Base-by-base conservation (phyloP, 2,329 filamentous ascomycete species). In the Thielaviopsis musarum region DNA sequence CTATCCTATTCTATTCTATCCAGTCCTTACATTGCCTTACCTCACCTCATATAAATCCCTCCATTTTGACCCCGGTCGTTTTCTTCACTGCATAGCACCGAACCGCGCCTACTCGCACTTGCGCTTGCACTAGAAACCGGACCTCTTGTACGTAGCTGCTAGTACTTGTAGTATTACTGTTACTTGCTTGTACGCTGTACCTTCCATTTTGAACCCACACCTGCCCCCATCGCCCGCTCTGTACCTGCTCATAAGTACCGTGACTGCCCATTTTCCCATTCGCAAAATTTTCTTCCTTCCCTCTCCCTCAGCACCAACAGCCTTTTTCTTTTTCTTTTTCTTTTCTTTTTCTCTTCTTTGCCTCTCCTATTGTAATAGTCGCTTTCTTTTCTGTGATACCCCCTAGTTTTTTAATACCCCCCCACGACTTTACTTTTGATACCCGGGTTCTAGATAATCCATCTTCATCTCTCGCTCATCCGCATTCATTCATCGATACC, bases 321-420 rank as follows among this genome's bases (percentile, higher is more conserved):
- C 63, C 65, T 64, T 68, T 68, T 53, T 26, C 41, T 61, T 68
- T 68, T 65, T 68, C 67, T 66, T 66, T 71, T 72, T 68, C 70
- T 71, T 72, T 73, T 70, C 68, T 71, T 74, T 73, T 77, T 75
- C 78, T 78, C 77, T 75, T 75, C 75, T 70, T 64, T 65, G 66
- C 66, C 66, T 65, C 66, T 64, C 63, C 64, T 69, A 65, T 66
- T 69, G 69, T 72, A 71, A 72, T 65, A 67, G 65, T 65, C 66
- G 66, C 67, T 69, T 72, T 70, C 54, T 60, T 60, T 63, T 61
- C 59, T 69, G 67, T 70, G 68, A 72, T 69, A 69, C 67, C 70
- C 68, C 66, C 65, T 62, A 52, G 52, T 61, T 60, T 61, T 60
- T 58, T 59, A 61, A 61, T 61, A 45, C 38, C 34, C 34, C 34